Percentiles rank a stretch among this genome's conserved stretches.
Conservation (phyloP, 768 basidiomycete species). For the Panus rudis region DNA sequence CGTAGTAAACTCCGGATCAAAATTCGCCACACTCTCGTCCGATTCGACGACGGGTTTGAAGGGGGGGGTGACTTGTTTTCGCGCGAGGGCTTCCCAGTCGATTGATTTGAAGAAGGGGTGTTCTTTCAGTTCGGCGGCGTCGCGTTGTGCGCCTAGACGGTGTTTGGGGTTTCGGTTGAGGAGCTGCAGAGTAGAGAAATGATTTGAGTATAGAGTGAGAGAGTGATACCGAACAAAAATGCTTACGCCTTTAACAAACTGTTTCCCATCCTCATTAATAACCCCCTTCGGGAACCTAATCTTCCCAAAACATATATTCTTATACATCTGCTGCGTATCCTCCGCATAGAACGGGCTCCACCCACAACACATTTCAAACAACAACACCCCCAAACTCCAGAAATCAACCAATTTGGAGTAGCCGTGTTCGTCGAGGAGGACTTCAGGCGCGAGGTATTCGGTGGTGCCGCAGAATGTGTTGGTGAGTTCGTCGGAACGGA, state of each 20-base stretch:
- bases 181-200: constrained; percentile 44
- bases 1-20: constrained; percentile 95
- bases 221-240: constrained; percentile 1
- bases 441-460: constrained; percentile 97
- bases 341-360: constrained; percentile 99
- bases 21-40: constrained; percentile 96
- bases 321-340: constrained; percentile 99
- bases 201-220: constrained; percentile 6
- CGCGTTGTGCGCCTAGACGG: constrained; percentile 84
- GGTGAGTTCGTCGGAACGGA: constrained; percentile 90
- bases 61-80: constrained; percentile 89
- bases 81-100: constrained; percentile 84
- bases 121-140: constrained; percentile 91
- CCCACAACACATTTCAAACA: constrained; percentile 99
- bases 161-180: constrained; percentile 98
- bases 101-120: constrained; percentile 90
- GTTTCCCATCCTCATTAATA: constrained; percentile 95
- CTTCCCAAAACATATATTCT: constrained; percentile 98
- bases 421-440: constrained; percentile 96
- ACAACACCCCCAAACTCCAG: constrained; percentile 91
- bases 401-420: constrained; percentile 99
- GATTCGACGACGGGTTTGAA: constrained; percentile 98
- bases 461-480: constrained; percentile 99
- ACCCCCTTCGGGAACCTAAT: constrained; percentile 96
- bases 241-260: constrained; percentile 97